phyloP scores from a whole-genome alignment of 2,329 filamentous ascomycete genomes.

The Fusarium nygamai region DNA sequence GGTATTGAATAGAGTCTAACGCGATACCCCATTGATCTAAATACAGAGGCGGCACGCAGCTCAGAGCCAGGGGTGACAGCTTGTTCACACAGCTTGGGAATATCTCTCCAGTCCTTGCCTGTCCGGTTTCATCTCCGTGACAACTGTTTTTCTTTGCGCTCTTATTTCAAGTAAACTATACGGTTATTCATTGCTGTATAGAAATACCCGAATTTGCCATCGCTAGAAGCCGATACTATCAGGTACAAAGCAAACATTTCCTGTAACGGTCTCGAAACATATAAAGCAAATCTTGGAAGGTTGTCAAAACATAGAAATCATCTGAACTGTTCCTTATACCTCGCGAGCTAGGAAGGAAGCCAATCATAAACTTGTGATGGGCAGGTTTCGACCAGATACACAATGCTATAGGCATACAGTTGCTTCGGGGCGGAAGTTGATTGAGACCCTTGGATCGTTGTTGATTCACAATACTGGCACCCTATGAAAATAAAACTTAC shows the following conservation, averaged over 20 bases:
- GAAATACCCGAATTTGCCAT: background rate
- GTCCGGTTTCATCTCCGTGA: background rate
- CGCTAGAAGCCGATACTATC: background rate
- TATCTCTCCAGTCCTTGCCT: background rate
- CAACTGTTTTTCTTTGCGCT: background rate
- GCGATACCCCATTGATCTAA: background rate
- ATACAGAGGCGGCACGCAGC: background rate
- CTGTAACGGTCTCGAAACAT: background rate
- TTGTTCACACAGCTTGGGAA: background rate
- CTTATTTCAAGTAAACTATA: too few species aligned
- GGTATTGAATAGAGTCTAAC: background rate
- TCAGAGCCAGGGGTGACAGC: background rate
- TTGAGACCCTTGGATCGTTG: background rate
- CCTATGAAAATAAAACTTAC: background rate
- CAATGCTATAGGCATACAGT: background rate
- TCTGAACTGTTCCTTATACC: background rate
- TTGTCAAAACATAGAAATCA: background rate
- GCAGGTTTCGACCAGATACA: background rate
- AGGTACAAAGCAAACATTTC: background rate
- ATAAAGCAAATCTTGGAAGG: background rate
- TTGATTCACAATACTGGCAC: background rate
- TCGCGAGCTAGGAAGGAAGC: background rate
- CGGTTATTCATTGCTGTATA: background rate
- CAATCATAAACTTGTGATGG: background rate
- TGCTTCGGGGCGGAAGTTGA: background rate